phyloP scores from a whole-genome alignment of 441 rosid species.

The Gossypium schwendimanii region DNA sequence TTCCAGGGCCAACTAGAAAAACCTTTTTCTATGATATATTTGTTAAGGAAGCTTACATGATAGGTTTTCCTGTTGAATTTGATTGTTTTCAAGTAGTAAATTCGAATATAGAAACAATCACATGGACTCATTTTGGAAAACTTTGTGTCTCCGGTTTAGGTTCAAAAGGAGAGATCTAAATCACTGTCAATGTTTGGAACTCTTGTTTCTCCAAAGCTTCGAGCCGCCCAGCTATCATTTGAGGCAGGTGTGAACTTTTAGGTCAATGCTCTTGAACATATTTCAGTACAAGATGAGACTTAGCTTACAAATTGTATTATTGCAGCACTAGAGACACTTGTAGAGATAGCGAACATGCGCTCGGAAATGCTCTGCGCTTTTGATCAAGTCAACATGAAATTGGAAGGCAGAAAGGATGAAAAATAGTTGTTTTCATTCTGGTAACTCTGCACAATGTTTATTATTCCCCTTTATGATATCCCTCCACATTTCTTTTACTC shows the following conservation, averaged over 20 bases:
- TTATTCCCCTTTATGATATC: neutral
- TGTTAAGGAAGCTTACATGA: neutral
- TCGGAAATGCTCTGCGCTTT: constrained; percentile 48
- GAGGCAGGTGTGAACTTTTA: constrained; percentile 55
- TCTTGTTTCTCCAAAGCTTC: constrained; percentile 84
- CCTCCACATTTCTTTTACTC: neutral
- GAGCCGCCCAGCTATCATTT: constrained; percentile 71
- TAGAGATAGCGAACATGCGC: constrained; percentile 73
- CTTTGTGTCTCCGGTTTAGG: constrained; percentile 27
- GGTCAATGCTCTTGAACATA: constrained; percentile 4
- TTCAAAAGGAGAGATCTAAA: constrained; percentile 64
- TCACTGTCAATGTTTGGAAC: constrained; percentile 70
- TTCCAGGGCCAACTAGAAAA: neutral
- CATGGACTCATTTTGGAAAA: constrained; percentile 8
- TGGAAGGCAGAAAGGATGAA: constrained; percentile 21
- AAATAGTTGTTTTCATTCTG: constrained; percentile 14
- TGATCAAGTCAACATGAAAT: constrained; percentile 31
- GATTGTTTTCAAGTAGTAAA: neutral
- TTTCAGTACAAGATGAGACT: neutral
- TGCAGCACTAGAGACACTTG: constrained; percentile 72
- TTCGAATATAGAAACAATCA: neutral
- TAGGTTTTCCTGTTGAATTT: neutral
- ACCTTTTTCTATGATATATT: neutral
- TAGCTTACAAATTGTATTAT: neutral
- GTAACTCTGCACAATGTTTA: constrained; percentile 2